Evolutionary conservation across 495 filamentous ascomycete species (phyloP).

Genomic region (Neurospora pannonica): DNA sequence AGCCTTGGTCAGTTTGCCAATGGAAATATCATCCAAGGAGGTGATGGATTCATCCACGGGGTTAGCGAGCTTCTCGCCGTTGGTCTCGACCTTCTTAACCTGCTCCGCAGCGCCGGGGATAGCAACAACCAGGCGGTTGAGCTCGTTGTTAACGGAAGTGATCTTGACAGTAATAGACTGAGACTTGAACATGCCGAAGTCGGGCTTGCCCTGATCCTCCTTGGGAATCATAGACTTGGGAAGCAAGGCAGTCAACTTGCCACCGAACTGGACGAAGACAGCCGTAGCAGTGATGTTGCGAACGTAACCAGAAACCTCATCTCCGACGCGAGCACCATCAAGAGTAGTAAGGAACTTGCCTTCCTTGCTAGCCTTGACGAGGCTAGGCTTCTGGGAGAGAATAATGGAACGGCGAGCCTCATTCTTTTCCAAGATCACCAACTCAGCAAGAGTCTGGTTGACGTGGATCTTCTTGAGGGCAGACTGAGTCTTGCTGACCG

Average conservation of each 20-base stretch:
- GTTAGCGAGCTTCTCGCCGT: slow-evolving; percentile 34
- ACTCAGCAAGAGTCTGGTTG: slow-evolving; percentile 69
- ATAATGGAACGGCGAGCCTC: slow-evolving; percentile 60
- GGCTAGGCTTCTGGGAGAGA: slow-evolving; percentile 68
- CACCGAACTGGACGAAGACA: slow-evolving; percentile 74
- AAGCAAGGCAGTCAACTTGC: slow-evolving; percentile 65
- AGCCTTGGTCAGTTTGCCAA: slow-evolving; percentile 72
- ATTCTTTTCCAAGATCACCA: slow-evolving; percentile 75
- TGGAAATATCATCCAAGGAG: slow-evolving; percentile 56
- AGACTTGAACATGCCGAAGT: slow-evolving; percentile 65
- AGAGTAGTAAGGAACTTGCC: slow-evolving; percentile 54
- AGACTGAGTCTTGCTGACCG: slow-evolving; percentile 59
- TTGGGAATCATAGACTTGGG: slow-evolving; percentile 63
- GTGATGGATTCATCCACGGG: slow-evolving; percentile 58
- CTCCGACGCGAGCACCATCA: slow-evolving; percentile 58
- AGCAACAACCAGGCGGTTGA: slow-evolving; percentile 30
- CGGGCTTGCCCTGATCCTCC: slow-evolving; percentile 53
- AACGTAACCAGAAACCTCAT: slow-evolving; percentile 70
- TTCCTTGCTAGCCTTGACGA: slow-evolving; percentile 65
- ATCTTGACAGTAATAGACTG: slow-evolving; percentile 65
- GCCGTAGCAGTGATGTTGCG: slow-evolving; percentile 69
- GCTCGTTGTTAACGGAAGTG: slow-evolving; percentile 51
- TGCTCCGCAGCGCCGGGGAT: slow-evolving; percentile 20
- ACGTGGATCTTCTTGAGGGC: slow-evolving; percentile 69
- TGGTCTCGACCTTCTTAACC: slow-evolving; percentile 11